phyloP scores from a whole-genome alignment of 2,329 filamentous ascomycete species.

The Thelonectria olida region DNA sequence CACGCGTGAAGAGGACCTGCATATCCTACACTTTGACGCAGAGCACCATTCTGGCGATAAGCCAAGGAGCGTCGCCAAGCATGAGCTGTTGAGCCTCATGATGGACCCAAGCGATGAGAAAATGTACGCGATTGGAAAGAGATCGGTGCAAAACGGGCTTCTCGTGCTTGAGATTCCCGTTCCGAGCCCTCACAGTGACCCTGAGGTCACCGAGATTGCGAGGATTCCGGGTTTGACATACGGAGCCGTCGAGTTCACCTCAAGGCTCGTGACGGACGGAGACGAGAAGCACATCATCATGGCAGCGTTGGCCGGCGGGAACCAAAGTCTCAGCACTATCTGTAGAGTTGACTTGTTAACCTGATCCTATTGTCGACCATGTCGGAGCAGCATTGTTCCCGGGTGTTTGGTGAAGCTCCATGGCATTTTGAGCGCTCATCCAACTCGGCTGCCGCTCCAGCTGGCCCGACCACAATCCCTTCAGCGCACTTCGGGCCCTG shows the following conservation, averaged over 20 bases:
- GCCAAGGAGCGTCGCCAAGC: neutral
- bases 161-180: neutral
- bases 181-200: neutral
- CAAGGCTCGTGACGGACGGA: neutral
- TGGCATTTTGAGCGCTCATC: neutral
- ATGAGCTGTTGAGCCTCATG: conserved; percentile 2
- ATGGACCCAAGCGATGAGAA: neutral
- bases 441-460: neutral
- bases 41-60: too few relatives aligned
- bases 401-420: conserved; percentile 2
- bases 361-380: neutral
- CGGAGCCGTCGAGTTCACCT: neutral
- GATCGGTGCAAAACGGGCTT: neutral
- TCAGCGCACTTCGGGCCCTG: neutral
- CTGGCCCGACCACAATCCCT: neutral
- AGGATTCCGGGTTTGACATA: neutral
- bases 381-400: neutral
- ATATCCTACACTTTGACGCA: too few relatives aligned
- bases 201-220: neutral
- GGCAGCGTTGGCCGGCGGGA: neutral
- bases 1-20: neutral
- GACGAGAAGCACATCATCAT: conserved; percentile 1
- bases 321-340: neutral
- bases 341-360: neutral
- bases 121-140: neutral